A percentile compares a stretch with the other conserved stretches of the same genome.
These are phyloP conservation scores for Diaporthe amygdali DNA, from an alignment of 2,329 filamentous ascomycete genomes.

Conservation along the genomic window DNA sequence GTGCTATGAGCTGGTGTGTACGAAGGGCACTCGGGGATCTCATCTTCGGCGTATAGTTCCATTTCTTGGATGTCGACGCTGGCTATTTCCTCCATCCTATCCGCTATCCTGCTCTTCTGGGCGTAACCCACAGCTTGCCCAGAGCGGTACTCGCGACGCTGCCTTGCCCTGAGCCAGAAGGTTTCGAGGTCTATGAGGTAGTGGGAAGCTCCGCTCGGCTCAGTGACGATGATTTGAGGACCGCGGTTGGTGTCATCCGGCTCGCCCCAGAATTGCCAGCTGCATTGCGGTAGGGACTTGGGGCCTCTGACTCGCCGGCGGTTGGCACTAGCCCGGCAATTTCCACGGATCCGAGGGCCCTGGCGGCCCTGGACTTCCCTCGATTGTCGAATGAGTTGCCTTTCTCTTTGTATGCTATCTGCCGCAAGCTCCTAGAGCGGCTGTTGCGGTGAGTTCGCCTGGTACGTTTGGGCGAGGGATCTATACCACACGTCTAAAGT, in stretches of 20 bases:
- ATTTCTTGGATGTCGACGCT: not conserved
- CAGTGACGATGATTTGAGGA: conserved; percentile 20
- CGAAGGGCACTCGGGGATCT: not conserved
- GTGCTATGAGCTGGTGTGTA: not conserved
- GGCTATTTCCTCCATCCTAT: not conserved
- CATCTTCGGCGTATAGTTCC: not conserved
- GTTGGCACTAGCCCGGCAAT: not conserved
- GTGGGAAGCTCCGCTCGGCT: not conserved
- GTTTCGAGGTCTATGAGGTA: conserved; percentile 15
- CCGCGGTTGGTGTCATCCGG: conserved; percentile 19
- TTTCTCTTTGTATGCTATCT: not conserved
- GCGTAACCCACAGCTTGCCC: not conserved
- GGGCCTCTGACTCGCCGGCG: not conserved
- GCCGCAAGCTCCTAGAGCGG: conserved; percentile 3
- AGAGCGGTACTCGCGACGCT: not conserved
- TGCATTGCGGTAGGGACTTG: not conserved
- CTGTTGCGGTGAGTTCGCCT: not conserved
- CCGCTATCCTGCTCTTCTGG: not conserved
- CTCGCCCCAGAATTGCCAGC: conserved; percentile 6
- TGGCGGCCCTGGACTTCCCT: not conserved
- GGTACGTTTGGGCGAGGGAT: not conserved
- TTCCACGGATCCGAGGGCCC: not conserved
- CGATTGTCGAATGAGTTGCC: no score
- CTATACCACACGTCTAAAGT: conserved; percentile 8
- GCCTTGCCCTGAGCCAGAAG: not conserved